phyloP scores from a whole-genome alignment of 805 yeast species.

The Ogataea ramenticola region DNA sequence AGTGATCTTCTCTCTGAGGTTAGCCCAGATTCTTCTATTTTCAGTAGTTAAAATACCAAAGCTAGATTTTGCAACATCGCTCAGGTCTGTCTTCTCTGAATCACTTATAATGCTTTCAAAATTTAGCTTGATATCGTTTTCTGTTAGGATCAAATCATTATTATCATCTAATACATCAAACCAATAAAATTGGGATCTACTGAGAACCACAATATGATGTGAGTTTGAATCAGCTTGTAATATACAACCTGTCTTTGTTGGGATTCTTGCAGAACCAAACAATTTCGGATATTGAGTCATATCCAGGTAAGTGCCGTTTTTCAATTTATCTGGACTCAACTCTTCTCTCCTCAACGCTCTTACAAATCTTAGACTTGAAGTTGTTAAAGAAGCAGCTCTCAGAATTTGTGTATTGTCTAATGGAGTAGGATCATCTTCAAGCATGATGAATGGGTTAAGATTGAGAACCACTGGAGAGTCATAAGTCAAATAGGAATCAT shows the following conservation, averaged over 20 bases:
- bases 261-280: slow-evolving; percentile 84
- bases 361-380: slow-evolving; percentile 72
- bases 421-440: slow-evolving; percentile 88
- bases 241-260: slow-evolving; percentile 74
- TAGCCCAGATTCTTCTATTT: slow-evolving; percentile 83
- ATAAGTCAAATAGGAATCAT: slow-evolving; percentile 78
- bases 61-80: slow-evolving; percentile 66
- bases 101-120: slow-evolving; percentile 72
- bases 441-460: slow-evolving; percentile 80
- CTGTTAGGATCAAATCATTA: slow-evolving; percentile 65
- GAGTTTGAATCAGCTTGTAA: slow-evolving; percentile 75
- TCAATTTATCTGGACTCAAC: slow-evolving; percentile 61
- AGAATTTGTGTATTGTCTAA: slow-evolving; percentile 58
- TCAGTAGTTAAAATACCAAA: slow-evolving; percentile 90
- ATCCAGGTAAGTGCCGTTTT: slow-evolving; percentile 59
- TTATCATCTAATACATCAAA: slow-evolving; percentile 78
- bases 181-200: slow-evolving; percentile 90
- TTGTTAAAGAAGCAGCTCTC: slow-evolving; percentile 73
- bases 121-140: slow-evolving; percentile 68
- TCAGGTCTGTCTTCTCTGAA: slow-evolving; percentile 44
- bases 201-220: slow-evolving; percentile 74
- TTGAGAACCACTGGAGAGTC: slow-evolving; percentile 90
- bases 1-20: slow-evolving; percentile 47
- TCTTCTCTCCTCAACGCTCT: slow-evolving; percentile 72
- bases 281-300: slow-evolving; percentile 88